These are phyloP conservation scores for Malus hybrid DNA, from an alignment of 331 rosid species.

Conservation along the genomic window DNA sequence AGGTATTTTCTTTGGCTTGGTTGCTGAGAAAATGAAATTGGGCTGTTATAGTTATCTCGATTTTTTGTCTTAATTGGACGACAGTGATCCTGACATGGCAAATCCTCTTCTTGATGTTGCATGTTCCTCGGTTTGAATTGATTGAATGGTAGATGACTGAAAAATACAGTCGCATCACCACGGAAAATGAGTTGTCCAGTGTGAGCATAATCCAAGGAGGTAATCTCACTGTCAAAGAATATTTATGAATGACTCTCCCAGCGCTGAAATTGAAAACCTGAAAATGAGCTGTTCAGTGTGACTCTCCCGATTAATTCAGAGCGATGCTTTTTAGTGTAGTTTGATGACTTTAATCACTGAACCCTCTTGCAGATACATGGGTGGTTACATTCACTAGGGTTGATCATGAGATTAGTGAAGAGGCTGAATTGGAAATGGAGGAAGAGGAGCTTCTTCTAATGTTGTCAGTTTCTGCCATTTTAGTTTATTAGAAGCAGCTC, in stretches of 20 bases:
- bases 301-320: neutral
- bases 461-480: too few relatives aligned
- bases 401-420: slow-evolving; percentile 93
- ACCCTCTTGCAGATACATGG: slow-evolving; percentile 68
- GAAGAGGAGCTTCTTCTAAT: slow-evolving; percentile 76
- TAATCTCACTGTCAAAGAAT: slow-evolving; percentile 67
- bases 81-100: too few relatives aligned
- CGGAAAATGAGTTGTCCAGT: slow-evolving; percentile 83
- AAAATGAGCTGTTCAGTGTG: neutral
- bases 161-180: slow-evolving; percentile 71
- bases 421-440: slow-evolving; percentile 91
- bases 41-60: too few relatives aligned
- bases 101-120: too few relatives aligned
- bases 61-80: too few relatives aligned
- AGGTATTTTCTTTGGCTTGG: slow-evolving; percentile 31
- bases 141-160: too few relatives aligned
- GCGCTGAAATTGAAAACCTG: slow-evolving; percentile 97
- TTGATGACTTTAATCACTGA: slow-evolving; percentile 13
- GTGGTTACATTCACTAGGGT: slow-evolving; percentile 84
- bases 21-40: neutral
- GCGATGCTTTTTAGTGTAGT: neutral
- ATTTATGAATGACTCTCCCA: slow-evolving; percentile 73
- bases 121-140: too few relatives aligned
- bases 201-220: slow-evolving; percentile 89
- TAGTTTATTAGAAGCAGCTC: too few relatives aligned